Evolutionary conservation across 495 filamentous ascomycete genomes (phyloP).

Genomic region (Parathielavia hyrcaniae): DNA sequence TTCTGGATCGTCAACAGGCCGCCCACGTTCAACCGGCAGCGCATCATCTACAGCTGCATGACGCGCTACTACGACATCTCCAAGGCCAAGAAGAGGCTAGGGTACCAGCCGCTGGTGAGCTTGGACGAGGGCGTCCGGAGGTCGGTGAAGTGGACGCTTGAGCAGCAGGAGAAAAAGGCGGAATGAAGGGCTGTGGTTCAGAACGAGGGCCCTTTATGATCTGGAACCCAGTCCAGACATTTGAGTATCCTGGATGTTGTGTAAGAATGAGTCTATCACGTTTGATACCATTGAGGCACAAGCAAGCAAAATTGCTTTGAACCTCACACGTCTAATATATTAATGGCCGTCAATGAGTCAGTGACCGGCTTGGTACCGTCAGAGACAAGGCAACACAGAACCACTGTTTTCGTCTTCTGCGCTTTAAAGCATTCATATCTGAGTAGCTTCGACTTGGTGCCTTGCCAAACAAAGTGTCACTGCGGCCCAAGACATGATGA

Average conservation of each 20-base stretch:
- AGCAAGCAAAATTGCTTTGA: background rate
- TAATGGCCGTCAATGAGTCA: slow-evolving; percentile 3
- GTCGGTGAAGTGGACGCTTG: slow-evolving; percentile 60
- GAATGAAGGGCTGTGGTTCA: background rate
- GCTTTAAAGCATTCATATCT: background rate
- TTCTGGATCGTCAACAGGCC: slow-evolving; percentile 63
- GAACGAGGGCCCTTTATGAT: background rate
- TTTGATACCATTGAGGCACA: slow-evolving; percentile 7
- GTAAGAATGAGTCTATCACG: background rate
- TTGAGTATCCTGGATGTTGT: slow-evolving; percentile 2
- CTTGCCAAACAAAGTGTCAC: background rate
- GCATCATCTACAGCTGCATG: slow-evolving; percentile 73
- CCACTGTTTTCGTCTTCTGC: background rate
- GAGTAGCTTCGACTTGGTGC: background rate
- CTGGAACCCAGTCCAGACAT: background rate
- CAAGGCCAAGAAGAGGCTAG: slow-evolving; percentile 75
- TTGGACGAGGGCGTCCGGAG: slow-evolving; percentile 68
- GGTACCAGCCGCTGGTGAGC: slow-evolving; percentile 66
- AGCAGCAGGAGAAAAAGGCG: slow-evolving; percentile 40
- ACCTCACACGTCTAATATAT: slow-evolving; percentile 4
- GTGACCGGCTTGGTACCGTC: background rate
- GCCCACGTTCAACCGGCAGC: slow-evolving; percentile 66
- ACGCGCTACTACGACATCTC: slow-evolving; percentile 76
- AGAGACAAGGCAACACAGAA: background rate
- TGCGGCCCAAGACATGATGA: no score